These are phyloP conservation scores for Monosporozyma yasuniensis DNA, from an alignment of 805 yeast species.

Conservation along the genomic window DNA sequence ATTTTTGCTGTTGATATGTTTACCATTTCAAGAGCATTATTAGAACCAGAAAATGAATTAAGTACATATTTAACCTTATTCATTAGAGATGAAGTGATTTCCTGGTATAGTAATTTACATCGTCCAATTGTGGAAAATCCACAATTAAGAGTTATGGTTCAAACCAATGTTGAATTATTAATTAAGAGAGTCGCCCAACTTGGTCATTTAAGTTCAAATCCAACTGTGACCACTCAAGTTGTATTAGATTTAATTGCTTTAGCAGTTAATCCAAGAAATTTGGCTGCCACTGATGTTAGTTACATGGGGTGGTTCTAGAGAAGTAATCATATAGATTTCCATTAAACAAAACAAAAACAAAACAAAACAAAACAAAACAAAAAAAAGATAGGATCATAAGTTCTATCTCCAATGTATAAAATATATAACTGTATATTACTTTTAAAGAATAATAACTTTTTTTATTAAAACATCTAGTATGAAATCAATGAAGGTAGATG, in stretches of 20 bases:
- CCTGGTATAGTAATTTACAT: slow-evolving; percentile 89
- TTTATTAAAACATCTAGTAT: neutral
- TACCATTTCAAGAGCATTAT: slow-evolving; percentile 76
- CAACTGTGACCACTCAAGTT: slow-evolving; percentile 71
- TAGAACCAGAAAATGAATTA: slow-evolving; percentile 87
- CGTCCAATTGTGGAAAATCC: slow-evolving; percentile 75
- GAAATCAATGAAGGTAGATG: neutral
- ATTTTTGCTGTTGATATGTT: slow-evolving; percentile 75
- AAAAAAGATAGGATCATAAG: neutral
- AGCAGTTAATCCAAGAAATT: slow-evolving; percentile 89
- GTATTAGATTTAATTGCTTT: slow-evolving; percentile 84
- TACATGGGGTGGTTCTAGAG: slow-evolving; percentile 87
- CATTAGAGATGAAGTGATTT: slow-evolving; percentile 88
- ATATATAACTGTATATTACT: slow-evolving; percentile 1
- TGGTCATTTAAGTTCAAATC: slow-evolving; percentile 50
- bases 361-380: no score
- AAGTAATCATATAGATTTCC: neutral
- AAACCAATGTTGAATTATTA: slow-evolving; percentile 77
- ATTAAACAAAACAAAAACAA: neutral
- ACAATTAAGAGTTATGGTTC: slow-evolving; percentile 77
- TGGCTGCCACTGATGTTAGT: slow-evolving; percentile 82
- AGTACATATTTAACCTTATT: slow-evolving; percentile 88
- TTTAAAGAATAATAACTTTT: neutral
- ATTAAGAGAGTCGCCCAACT: slow-evolving; percentile 70
- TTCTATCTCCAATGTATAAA: neutral